These are phyloP conservation scores for Pulveroboletus sp. DNA, from an alignment of 1,284 basidiomycete species.

Conservation along the genomic window DNA sequence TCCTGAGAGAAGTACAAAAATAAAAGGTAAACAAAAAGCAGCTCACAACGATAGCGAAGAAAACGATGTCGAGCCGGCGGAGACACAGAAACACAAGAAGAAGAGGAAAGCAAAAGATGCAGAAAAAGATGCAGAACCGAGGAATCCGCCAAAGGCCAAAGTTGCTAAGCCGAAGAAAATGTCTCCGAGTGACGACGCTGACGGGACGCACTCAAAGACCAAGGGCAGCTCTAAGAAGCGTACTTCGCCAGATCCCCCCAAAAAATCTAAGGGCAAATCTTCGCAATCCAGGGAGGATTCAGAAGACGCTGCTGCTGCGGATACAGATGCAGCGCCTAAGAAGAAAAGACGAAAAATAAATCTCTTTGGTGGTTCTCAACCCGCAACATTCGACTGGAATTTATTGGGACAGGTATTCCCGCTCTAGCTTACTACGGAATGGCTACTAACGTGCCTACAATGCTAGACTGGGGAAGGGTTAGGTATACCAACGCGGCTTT, in stretches of 20 bases:
- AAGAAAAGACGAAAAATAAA: slow-evolving; percentile 66
- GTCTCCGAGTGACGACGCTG: slow-evolving; percentile 17
- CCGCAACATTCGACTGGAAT: slow-evolving; percentile 46
- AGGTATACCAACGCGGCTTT: slow-evolving; percentile 62
- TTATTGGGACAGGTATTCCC: slow-evolving; percentile 39
- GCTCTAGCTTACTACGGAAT: not conserved
- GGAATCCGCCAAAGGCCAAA: slow-evolving; percentile 27
- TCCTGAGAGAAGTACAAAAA: slow-evolving; percentile 23
- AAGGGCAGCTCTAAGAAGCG: slow-evolving; percentile 28
- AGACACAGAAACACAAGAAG: slow-evolving; percentile 21
- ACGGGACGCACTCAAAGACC: slow-evolving; percentile 18
- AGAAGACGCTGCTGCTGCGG: slow-evolving; percentile 23
- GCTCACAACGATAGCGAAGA: slow-evolving; percentile 1
- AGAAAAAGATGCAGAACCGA: slow-evolving; percentile 37
- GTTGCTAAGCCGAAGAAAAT: slow-evolving; percentile 26
- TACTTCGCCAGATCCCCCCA: slow-evolving; percentile 17
- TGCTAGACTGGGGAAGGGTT: slow-evolving; percentile 40
- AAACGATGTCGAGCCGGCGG: slow-evolving; percentile 12
- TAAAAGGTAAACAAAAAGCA: slow-evolving; percentile 33
- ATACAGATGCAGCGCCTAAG: slow-evolving; percentile 38
- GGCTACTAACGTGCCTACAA: not conserved
- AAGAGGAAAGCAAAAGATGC: slow-evolving; percentile 31
- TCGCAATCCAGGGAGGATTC: slow-evolving; percentile 11
- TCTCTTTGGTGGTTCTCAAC: slow-evolving; percentile 47
- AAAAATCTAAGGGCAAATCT: slow-evolving; percentile 24